Base-by-base conservation (phyloP, 371 early-diverging fungal species). In the Chytridiales sp. region DNA sequence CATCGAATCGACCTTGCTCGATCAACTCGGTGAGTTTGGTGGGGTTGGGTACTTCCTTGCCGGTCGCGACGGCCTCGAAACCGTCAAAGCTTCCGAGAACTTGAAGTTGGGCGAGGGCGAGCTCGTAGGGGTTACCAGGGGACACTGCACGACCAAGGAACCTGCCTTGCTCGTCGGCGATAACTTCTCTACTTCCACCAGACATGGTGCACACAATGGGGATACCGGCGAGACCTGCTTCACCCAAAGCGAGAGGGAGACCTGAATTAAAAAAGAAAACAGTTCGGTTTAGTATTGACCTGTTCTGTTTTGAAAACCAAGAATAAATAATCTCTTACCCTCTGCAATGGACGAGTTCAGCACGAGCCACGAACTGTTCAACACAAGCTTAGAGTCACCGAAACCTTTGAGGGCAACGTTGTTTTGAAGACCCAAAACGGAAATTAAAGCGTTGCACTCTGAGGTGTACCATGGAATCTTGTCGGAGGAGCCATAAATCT, bases 261-360 rank as follows among this genome's bases (percentile, higher is more conserved):
- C 62, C 44, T 44, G 6, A 19, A 5, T n/a, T n/a, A n/a, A n/a
- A n/a, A n/a, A n/a, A n/a, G n/a, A n/a, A n/a, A n/a, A n/a, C n/a
- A n/a, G n/a, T n/a, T n/a, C n/a, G n/a, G n/a, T n/a, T n/a, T n/a
- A n/a, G n/a, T 11, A 44, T 8, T 11, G 44, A 5, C 6, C 24
- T 19, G 24, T n/a, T 11, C 8, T 21, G 19, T 21, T 5, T 6
- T 5, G 21, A 44, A 24, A n/a, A 44, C 8, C 44, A 44, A 19
- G 44, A 11, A 38, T n/a, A 11, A 44, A 24, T 44, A 44, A 11
- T 11, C 8, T 11, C 24, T n/a, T 44, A 44, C 44, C 62, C 36
- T 61, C 62, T 0, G 62, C 40, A 24, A 61, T 61, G n/a, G 62
- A 61, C 35, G 54, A 53, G 24, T 61, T 61, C 29, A 61, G 47